Conservation (phyloP, 768 basidiomycete genomes). For the Baorangia bicolor region DNA sequence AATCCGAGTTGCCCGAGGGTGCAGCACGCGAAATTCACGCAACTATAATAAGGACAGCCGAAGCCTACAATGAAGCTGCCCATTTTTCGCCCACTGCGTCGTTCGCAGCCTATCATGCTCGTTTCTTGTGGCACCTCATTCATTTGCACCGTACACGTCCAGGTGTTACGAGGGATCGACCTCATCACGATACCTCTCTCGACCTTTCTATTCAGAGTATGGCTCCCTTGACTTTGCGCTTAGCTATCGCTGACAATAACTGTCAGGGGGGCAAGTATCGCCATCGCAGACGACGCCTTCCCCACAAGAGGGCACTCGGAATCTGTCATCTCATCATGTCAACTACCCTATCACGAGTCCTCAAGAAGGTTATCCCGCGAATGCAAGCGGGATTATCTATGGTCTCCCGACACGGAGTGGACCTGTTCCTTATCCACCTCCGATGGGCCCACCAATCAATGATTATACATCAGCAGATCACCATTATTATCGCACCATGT, state of each 20-base stretch:
- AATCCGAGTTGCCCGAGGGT: slow-evolving; percentile 57
- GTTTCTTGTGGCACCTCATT: slow-evolving; percentile 73
- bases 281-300: slow-evolving; percentile 27
- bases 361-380: slow-evolving; percentile 20
- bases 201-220: slow-evolving; percentile 60
- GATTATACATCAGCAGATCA: slow-evolving; percentile 50
- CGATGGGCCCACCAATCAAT: slow-evolving; percentile 34
- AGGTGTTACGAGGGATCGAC: slow-evolving; percentile 37
- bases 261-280: slow-evolving; percentile 21
- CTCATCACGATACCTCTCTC: slow-evolving; percentile 44
- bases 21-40: slow-evolving; percentile 64
- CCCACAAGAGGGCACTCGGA: slow-evolving; percentile 17
- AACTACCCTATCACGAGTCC: slow-evolving; percentile 18
- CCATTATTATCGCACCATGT: slow-evolving; percentile 74
- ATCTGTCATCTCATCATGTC: slow-evolving; percentile 7
- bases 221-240: not conserved
- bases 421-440: slow-evolving; percentile 20
- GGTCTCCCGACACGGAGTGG: slow-evolving; percentile 12
- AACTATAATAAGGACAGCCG: slow-evolving; percentile 67
- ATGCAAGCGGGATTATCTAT: slow-evolving; percentile 15
- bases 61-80: slow-evolving; percentile 76
- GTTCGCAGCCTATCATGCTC: slow-evolving; percentile 73
- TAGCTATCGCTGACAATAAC: slow-evolving; percentile 7
- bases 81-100: slow-evolving; percentile 57
- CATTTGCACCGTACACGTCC: slow-evolving; percentile 56